phyloP scores from a whole-genome alignment of 305 asterid genomes.

The Fraxinus baroniana region DNA sequence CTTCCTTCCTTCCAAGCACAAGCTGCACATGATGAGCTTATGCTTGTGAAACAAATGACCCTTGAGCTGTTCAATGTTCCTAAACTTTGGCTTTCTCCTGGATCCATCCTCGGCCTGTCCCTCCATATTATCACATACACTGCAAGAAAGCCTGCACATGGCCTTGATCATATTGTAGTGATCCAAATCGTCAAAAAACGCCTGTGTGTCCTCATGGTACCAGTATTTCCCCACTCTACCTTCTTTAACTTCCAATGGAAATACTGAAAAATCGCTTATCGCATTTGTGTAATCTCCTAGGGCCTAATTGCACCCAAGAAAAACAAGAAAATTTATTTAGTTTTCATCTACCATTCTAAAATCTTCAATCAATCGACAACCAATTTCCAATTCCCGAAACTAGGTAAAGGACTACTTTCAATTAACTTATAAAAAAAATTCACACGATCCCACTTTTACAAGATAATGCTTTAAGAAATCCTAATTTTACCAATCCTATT shows the following conservation, averaged over 20 bases:
- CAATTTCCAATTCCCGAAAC: background rate
- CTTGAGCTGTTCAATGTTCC: slow-evolving; percentile 90
- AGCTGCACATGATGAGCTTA: slow-evolving; percentile 78
- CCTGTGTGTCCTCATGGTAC: slow-evolving; percentile 93
- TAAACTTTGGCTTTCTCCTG: slow-evolving; percentile 58
- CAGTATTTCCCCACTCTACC: slow-evolving; percentile 75
- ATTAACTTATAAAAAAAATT: background rate
- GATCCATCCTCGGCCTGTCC: slow-evolving; percentile 49
- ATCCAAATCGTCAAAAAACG: slow-evolving; percentile 83
- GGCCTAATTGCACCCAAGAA: slow-evolving; percentile 48
- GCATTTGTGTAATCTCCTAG: slow-evolving; percentile 77
- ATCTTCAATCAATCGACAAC: background rate
- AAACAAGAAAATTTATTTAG: background rate
- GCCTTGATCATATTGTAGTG: slow-evolving; percentile 97
- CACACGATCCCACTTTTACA: background rate
- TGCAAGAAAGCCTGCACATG: slow-evolving; percentile 97
- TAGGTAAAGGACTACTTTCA: background rate
- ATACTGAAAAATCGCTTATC: slow-evolving; percentile 61
- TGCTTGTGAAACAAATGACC: slow-evolving; percentile 88
- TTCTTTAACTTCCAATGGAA: slow-evolving; percentile 69
- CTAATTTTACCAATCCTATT: background rate
- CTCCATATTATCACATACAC: slow-evolving; percentile 70
- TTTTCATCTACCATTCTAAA: background rate
- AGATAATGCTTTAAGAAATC: background rate
- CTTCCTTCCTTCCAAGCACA: slow-evolving; percentile 99